Evolutionary conservation across 768 basidiomycete genomes (phyloP).

Genomic region (Boletus rex-veris): DNA sequence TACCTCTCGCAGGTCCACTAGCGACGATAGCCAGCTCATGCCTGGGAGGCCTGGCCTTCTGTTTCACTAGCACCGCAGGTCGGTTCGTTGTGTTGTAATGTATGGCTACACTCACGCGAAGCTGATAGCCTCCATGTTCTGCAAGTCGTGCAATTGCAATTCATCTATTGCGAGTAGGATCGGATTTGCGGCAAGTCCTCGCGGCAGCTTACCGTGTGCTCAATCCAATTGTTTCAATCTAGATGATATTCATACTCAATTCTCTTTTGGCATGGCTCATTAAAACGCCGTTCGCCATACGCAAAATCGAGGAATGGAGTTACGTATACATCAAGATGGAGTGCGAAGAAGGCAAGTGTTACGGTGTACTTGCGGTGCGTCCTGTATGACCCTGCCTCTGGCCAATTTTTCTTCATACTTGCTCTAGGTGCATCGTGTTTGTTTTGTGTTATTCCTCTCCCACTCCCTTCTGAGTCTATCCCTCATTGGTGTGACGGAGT

Average conservation of each 20-base stretch:
- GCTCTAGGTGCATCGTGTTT: constrained; percentile 84
- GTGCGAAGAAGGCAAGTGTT: constrained; percentile 89
- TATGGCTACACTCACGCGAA: not conserved
- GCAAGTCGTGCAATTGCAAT: constrained; percentile 98
- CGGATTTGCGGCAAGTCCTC: constrained; percentile 76
- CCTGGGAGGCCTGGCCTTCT: constrained; percentile 78
- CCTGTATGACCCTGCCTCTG: not conserved
- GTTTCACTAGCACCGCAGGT: constrained; percentile 85
- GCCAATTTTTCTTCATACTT: constrained; percentile 1
- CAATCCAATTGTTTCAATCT: not conserved
- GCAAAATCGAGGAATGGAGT: constrained; percentile 86
- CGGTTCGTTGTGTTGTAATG: constrained; percentile 21
- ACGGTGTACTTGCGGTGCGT: constrained; percentile 90
- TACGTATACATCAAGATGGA: constrained; percentile 99
- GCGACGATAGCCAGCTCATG: constrained; percentile 79
- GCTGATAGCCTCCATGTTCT: constrained; percentile 83
- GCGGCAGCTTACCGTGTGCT: not conserved
- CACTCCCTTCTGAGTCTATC: constrained; percentile 77
- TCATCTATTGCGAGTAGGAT: constrained; percentile 97
- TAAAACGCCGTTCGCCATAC: constrained; percentile 85
- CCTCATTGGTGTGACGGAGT: constrained; percentile 85
- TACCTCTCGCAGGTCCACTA: constrained; percentile 66
- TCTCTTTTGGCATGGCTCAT: constrained; percentile 97
- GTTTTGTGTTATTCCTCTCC: constrained; percentile 89
- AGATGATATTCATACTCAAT: constrained; percentile 95